phyloP scores from a whole-genome alignment of 805 yeast species.

The Myxozyma nipponensis region DNA sequence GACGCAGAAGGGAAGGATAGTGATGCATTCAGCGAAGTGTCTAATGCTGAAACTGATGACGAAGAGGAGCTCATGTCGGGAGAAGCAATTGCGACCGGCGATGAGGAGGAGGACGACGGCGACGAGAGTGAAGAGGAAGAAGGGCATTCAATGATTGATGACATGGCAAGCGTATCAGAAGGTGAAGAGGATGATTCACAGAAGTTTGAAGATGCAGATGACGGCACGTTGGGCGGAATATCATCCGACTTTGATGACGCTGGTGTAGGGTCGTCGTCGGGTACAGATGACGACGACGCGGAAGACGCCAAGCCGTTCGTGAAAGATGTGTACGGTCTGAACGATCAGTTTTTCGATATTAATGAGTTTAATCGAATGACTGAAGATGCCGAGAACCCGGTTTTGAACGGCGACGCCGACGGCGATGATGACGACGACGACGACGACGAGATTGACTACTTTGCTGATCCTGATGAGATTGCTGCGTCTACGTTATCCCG shows the following conservation, averaged over 20 bases:
- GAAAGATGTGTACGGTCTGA: conserved; percentile 61
- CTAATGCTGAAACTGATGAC: conserved; percentile 12
- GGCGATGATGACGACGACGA: conserved; percentile 44
- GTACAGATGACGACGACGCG: conserved; percentile 28
- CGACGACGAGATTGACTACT: conserved; percentile 46
- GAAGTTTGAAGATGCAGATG: conserved; percentile 29
- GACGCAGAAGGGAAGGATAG: conserved; percentile 27
- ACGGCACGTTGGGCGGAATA: conserved; percentile 35
- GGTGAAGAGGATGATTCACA: conserved; percentile 33
- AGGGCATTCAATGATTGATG: conserved; percentile 24
- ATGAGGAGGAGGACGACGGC: conserved; percentile 7
- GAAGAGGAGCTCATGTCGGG: conserved; percentile 16
- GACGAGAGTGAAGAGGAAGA: conserved; percentile 12
- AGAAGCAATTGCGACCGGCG: background rate
- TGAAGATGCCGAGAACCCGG: conserved; percentile 42
- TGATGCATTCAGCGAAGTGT: conserved; percentile 16
- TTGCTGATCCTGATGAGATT: conserved; percentile 35
- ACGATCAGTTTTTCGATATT: conserved; percentile 79
- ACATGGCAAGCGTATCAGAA: conserved; percentile 32
- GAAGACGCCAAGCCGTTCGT: conserved; percentile 24
- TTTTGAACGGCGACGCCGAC: conserved; percentile 3
- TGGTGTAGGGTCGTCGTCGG: conserved; percentile 38
- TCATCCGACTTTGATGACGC: too few species aligned
- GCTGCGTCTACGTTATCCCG: background rate
- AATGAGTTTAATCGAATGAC: conserved; percentile 78